phyloP scores from a whole-genome alignment of 768 basidiomycete genomes.

The Auriculariales sp. region DNA sequence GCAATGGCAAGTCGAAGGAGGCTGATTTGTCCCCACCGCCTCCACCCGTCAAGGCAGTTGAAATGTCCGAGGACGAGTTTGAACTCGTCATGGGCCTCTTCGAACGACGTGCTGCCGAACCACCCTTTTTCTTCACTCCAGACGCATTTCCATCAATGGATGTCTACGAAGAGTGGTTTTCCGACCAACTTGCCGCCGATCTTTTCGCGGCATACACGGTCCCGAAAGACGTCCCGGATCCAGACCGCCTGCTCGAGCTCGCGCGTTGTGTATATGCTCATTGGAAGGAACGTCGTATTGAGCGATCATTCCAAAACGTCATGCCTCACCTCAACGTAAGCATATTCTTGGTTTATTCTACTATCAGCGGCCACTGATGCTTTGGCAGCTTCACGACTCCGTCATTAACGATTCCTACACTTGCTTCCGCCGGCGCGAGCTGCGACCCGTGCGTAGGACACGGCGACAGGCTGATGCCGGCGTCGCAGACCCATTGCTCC shows the following conservation, averaged over 20 bases:
- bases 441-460: conserved; percentile 88
- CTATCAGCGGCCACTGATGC: background rate
- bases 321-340: conserved; percentile 81
- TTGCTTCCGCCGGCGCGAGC: conserved; percentile 91
- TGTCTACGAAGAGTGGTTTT: conserved; percentile 1
- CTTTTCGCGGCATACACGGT: background rate
- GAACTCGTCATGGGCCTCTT: conserved; percentile 92
- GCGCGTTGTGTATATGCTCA: conserved; percentile 71
- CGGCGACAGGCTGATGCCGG: conserved; percentile 71
- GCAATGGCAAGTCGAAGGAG: conserved; percentile 73
- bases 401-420: conserved; percentile 88
- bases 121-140: conserved; percentile 46
- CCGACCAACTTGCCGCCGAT: background rate
- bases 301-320: conserved; percentile 70
- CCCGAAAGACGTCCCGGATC: background rate
- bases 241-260: conserved; percentile 35
- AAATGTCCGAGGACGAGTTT: conserved; percentile 79
- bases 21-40: conserved; percentile 27
- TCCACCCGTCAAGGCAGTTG: conserved; percentile 17
- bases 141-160: background rate
- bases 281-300: conserved; percentile 76
- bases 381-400: conserved; percentile 53
- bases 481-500: conserved; percentile 76
- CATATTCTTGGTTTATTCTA: conserved; percentile 5
- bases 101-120: conserved; percentile 82